Evolutionary conservation across 202 grass and related monocot genomes (phyloP), one percentile per base, ranked within the genome.

Genomic region (Saccharum hybrid): DNA sequence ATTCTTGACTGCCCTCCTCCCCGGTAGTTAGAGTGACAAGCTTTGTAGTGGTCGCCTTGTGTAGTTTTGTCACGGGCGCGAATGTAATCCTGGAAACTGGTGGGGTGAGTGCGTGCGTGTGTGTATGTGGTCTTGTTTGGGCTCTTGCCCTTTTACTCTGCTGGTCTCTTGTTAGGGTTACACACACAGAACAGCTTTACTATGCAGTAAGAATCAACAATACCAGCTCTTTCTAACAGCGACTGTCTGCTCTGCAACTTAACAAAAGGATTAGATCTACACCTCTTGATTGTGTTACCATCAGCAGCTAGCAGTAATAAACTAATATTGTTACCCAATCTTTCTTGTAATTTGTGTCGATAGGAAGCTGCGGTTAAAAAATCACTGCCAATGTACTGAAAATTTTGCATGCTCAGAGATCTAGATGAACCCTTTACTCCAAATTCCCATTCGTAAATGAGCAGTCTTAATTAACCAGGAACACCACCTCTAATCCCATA

Each of bases 361-460:
- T 57, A 83, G 21, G 82, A 93, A 90, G 73, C 59, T 63, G 86
- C 75, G 45, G 90, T 85, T 85, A 85, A 90, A 28, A 88, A 81
- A 34, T 48, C 46, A 37, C 10, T 4, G 0, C 80, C 74, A 10
- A 49, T 7, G 77, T 75, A 69, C 71, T 78, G 68, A 71, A 87
- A 86, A 41, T 2, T 87, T 87, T 71, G 19, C 72, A 68, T 88
- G 82, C 78, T 82, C 57, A 81, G 81, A 83, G 85, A 88, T 94
- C 91, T 84, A 88, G 83, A 94, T 94, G 88, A 91, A 94, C 83
- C 82, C 74, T 49, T 75, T 40, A 49, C 46, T 80, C 22, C 82
- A 81, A 84, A 88, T 88, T 88, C 81, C 83, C 87, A 83, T 90
- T 83, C 79, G 88, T 90, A 90, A 90, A 90, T 78, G 83, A 31